A percentile compares a stretch with the other conserved stretches of the same genome.
These are phyloP conservation scores for Sclerotinia subarctica DNA, from an alignment of 2,329 filamentous ascomycete species.

Conservation along the genomic window DNA sequence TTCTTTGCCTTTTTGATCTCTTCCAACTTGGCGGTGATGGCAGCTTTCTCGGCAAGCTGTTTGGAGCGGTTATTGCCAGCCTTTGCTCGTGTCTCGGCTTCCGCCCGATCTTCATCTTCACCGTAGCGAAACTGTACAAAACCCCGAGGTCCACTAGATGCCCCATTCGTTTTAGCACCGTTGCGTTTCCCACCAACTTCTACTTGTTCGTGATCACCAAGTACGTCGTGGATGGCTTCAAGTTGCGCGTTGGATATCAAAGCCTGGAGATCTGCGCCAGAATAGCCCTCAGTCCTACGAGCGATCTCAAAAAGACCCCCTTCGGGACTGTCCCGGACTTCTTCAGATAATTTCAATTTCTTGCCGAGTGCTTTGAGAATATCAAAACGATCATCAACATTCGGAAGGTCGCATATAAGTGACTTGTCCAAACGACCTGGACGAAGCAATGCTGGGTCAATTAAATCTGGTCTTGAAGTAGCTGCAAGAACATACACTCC, in stretches of 20 bases:
- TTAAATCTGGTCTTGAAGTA: slow-evolving; percentile 88
- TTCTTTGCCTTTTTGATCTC: slow-evolving; percentile 70
- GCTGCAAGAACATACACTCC: slow-evolving; percentile 96
- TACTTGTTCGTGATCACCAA: slow-evolving; percentile 58
- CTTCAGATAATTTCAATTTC: slow-evolving; percentile 70
- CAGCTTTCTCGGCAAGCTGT: slow-evolving; percentile 69
- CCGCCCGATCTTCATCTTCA: slow-evolving; percentile 49
- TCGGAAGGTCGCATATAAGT: slow-evolving; percentile 85
- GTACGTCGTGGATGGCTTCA: slow-evolving; percentile 91
- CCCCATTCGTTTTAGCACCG: slow-evolving; percentile 33
- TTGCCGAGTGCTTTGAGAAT: slow-evolving; percentile 81
- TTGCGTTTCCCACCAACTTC: slow-evolving; percentile 34
- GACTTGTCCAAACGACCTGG: slow-evolving; percentile 93
- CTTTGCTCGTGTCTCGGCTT: slow-evolving; percentile 41
- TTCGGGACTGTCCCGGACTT: slow-evolving; percentile 45
- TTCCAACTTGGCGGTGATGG: slow-evolving; percentile 77
- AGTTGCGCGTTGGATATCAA: slow-evolving; percentile 95
- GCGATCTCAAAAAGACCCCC: slow-evolving; percentile 60
- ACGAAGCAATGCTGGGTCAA: slow-evolving; percentile 87
- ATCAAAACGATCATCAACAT: slow-evolving; percentile 75
- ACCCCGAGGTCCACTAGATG: slow-evolving; percentile 43
- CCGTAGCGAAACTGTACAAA: slow-evolving; percentile 87
- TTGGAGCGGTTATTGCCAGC: slow-evolving; percentile 50
- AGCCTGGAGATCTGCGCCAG: slow-evolving; percentile 90
- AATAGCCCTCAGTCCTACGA: slow-evolving; percentile 79